phyloP scores from a whole-genome alignment of 257 asterid genomes.

The Primulina eburnea region DNA sequence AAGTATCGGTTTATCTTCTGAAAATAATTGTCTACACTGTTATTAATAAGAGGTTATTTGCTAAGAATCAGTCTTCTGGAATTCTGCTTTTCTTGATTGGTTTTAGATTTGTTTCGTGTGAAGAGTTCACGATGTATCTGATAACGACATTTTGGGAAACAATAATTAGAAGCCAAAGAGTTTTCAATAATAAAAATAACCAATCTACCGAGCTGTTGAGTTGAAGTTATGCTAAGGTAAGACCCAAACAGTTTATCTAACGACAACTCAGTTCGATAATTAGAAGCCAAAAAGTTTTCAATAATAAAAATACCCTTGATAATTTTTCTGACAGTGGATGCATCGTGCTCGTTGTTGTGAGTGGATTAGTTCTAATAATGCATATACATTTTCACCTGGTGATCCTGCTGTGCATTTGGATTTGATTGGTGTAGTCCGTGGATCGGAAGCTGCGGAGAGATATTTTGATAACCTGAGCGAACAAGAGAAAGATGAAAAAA shows the following conservation, averaged over 20 bases:
- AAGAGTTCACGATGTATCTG: neutral
- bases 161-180: too few relatives aligned
- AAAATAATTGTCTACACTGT: too few relatives aligned
- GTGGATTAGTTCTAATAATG: constrained; percentile 40
- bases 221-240: too few relatives aligned
- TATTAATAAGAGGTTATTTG: too few relatives aligned
- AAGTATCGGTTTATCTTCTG: neutral
- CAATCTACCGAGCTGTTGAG: neutral
- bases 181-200: too few relatives aligned
- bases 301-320: too few relatives aligned
- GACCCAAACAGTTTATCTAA: too few relatives aligned
- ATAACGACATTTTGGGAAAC: too few relatives aligned
- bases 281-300: too few relatives aligned
- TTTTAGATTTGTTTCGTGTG: neutral
- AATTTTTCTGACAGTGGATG: constrained; percentile 15
- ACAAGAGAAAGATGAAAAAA: constrained; percentile 43
- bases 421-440: constrained; percentile 52
- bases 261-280: too few relatives aligned
- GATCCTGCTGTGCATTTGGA: constrained; percentile 67
- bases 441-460: constrained; percentile 50
- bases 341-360: constrained; percentile 24
- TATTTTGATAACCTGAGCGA: constrained; percentile 37
- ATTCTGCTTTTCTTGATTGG: neutral
- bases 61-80: neutral
- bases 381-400: constrained; percentile 33